Evolutionary conservation across 129 eudicot genomes (phyloP).

Genomic region (Solidago caesia): DNA sequence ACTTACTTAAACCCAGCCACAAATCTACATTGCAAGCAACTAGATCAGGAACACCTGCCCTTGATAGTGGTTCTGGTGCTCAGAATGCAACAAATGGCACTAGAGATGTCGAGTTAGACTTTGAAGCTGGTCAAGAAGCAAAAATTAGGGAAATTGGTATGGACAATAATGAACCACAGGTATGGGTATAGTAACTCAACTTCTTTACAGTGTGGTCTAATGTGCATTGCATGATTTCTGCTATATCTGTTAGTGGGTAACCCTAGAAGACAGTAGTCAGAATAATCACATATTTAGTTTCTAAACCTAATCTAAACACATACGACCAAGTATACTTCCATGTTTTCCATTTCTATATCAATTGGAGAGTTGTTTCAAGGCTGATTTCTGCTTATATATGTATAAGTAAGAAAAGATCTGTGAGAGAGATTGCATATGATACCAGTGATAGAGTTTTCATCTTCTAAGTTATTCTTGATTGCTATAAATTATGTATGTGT

Average conservation of each 20-base stretch:
- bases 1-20: slow-evolving; percentile 94
- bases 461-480: slow-evolving; percentile 4
- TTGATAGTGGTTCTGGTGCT: slow-evolving; percentile 84
- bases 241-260: background rate
- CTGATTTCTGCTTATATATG: background rate
- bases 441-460: background rate
- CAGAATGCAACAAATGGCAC: slow-evolving; percentile 82
- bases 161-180: slow-evolving; percentile 69
- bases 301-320: no score
- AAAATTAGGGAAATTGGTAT: slow-evolving; percentile 80
- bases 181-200: slow-evolving; percentile 23
- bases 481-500: background rate
- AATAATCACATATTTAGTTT: no score
- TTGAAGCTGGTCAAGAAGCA: slow-evolving; percentile 80
- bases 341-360: background rate
- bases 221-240: background rate
- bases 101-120: slow-evolving; percentile 72
- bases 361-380: background rate
- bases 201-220: background rate
- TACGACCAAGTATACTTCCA: no score
- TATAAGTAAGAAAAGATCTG: background rate
- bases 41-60: slow-evolving; percentile 61
- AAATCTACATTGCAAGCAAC: slow-evolving; percentile 84
- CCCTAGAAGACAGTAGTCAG: no score
- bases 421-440: background rate